phyloP scores from a whole-genome alignment of 495 filamentous ascomycete species.

The Neurospora africana region DNA sequence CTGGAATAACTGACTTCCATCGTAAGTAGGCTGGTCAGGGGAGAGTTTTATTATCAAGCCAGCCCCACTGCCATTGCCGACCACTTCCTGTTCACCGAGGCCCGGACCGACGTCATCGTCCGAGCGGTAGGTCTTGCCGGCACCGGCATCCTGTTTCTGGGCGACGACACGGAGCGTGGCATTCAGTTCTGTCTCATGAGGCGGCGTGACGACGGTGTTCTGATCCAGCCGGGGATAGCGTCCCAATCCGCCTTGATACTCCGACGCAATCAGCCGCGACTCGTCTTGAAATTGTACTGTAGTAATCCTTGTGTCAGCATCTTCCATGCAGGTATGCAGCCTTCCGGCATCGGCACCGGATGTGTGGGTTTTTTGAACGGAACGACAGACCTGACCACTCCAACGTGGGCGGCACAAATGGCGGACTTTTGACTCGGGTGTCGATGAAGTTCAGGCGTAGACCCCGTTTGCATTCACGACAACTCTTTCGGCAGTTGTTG shows the following conservation, averaged over 20 bases:
- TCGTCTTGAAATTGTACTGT: slow-evolving; percentile 72
- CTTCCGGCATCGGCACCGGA: neutral
- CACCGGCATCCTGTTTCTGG: neutral
- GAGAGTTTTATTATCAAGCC: neutral
- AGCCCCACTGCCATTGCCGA: neutral
- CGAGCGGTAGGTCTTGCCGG: neutral
- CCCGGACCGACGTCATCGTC: neutral
- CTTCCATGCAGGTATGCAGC: neutral
- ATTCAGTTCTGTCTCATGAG: slow-evolving; percentile 15
- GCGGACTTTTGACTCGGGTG: slow-evolving; percentile 60
- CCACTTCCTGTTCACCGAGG: neutral
- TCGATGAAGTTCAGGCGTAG: slow-evolving; percentile 91
- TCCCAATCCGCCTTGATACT: slow-evolving; percentile 74
- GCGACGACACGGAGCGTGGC: neutral
- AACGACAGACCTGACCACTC: slow-evolving; percentile 52
- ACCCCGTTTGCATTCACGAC: slow-evolving; percentile 73
- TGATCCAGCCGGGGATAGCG: slow-evolving; percentile 54
- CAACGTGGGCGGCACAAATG: slow-evolving; percentile 47
- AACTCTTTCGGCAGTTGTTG: slow-evolving; percentile 81
- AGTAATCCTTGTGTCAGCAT: slow-evolving; percentile 5
- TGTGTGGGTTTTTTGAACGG: neutral
- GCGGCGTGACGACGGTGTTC: slow-evolving; percentile 12
- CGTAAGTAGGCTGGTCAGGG: neutral
- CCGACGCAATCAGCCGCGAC: slow-evolving; percentile 80
- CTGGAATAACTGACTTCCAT: neutral